Percentiles rank a stretch among this genome's conserved stretches.
Evolutionary conservation across 169 alveolate species (phyloP).

Genomic region (Plasmodium fragile): DNA sequence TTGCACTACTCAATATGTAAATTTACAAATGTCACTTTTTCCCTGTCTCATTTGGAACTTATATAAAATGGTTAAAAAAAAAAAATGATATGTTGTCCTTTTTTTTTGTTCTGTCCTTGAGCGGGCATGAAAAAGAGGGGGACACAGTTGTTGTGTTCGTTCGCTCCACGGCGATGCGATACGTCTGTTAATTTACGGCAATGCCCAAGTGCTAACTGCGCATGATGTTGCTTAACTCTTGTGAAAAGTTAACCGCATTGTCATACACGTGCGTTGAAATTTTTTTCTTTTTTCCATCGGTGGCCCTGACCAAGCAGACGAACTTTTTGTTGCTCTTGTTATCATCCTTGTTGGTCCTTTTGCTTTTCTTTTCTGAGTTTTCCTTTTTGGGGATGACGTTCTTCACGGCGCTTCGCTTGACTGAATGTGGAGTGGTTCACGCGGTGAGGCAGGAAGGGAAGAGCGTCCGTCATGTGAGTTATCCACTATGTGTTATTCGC

Average conservation of each 20-base stretch:
- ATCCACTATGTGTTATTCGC: not conserved
- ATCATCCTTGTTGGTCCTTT: conserved; percentile 25
- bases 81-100: not conserved
- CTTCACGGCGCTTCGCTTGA: conserved; percentile 32
- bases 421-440: not conserved
- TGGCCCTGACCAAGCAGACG: conserved; percentile 60
- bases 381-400: conserved; percentile 2
- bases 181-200: no score
- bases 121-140: not conserved
- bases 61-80: not conserved
- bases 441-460: not conserved
- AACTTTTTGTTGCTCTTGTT: conserved; percentile 27
- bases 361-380: conserved; percentile 19
- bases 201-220: not conserved
- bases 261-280: conserved; percentile 57
- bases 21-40: not conserved
- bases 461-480: not conserved
- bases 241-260: conserved; percentile 49
- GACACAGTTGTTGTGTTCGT: not conserved
- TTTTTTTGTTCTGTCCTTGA: not conserved
- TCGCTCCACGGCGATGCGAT: not conserved
- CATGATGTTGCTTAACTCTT: conserved; percentile 39
- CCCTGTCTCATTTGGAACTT: not conserved
- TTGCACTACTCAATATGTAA: not conserved
- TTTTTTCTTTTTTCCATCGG: conserved; percentile 61